Percentiles rank a stretch among this genome's conserved stretches.
These are phyloP conservation scores for Lachnellula hyalina DNA, from an alignment of 2,329 filamentous ascomycete species.

Conservation along the genomic window DNA sequence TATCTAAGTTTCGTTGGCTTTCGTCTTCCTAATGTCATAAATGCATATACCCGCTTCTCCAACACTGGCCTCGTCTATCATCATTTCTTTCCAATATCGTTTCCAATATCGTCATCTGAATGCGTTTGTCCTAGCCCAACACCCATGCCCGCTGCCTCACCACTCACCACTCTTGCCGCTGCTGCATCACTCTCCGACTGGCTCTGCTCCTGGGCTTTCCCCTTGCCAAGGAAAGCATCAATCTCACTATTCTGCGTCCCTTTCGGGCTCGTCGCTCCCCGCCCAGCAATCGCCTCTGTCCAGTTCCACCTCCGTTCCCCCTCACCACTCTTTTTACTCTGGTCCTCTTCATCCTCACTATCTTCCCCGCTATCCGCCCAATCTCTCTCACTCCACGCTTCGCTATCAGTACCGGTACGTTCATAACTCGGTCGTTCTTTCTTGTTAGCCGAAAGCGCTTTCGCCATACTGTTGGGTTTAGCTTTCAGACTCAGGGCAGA, in stretches of 20 bases:
- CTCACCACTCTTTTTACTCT: slow-evolving; percentile 24
- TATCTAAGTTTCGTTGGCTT: too few species aligned
- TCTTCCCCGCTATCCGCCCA: slow-evolving; percentile 51
- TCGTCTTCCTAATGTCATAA: too few species aligned
- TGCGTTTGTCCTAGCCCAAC: neutral
- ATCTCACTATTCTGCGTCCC: slow-evolving; percentile 21
- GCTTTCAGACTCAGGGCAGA: slow-evolving; percentile 23
- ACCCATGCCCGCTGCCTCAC: slow-evolving; percentile 1
- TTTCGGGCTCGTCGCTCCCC: slow-evolving; percentile 24
- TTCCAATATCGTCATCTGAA: neutral
- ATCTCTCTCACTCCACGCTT: slow-evolving; percentile 59
- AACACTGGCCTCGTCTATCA: too few species aligned
- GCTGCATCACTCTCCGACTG: slow-evolving; percentile 4
- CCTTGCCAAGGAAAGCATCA: slow-evolving; percentile 21
- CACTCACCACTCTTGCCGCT: slow-evolving; percentile 1
- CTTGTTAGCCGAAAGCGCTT: slow-evolving; percentile 5
- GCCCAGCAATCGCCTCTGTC: slow-evolving; percentile 51
- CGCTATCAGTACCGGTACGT: slow-evolving; percentile 1
- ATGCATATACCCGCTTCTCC: too few species aligned
- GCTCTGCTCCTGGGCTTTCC: neutral
- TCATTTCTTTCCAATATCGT: neutral
- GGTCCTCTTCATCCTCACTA: slow-evolving; percentile 38
- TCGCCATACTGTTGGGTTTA: slow-evolving; percentile 16
- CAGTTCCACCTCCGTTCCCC: slow-evolving; percentile 39
- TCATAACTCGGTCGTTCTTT: neutral